Conservation (phyloP, 202 grass and related monocot genomes). For the Setaria italica region DNA sequence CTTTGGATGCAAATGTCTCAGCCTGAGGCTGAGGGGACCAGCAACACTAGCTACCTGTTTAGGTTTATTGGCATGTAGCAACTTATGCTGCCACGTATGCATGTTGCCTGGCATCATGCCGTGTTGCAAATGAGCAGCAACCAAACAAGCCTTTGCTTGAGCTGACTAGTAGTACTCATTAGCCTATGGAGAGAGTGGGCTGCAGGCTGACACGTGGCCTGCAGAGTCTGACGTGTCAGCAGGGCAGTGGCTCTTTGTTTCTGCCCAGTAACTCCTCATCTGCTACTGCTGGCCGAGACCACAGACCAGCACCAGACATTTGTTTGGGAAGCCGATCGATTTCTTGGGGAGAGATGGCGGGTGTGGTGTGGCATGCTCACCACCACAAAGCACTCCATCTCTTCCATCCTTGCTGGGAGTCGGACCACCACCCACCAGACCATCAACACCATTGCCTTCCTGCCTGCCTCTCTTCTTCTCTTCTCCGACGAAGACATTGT, state of each 20-base stretch:
- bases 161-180: no score
- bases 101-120: no score
- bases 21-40: no score
- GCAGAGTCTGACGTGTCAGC: slow-evolving; percentile 27
- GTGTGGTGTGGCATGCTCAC: slow-evolving; percentile 19
- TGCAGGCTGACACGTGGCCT: neutral
- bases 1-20: no score
- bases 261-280: slow-evolving; percentile 59
- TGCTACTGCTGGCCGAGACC: neutral
- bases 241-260: slow-evolving; percentile 21
- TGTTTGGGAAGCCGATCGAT: neutral
- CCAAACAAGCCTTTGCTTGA: no score
- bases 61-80: no score
- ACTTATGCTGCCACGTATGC: no score
- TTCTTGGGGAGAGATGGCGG: neutral
- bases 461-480: neutral
- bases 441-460: neutral
- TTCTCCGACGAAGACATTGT: no score
- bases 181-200: no score
- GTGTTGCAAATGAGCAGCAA: no score
- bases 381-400: slow-evolving; percentile 3
- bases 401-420: neutral
- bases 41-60: no score
- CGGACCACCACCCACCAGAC: neutral
- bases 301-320: neutral